Conservation (phyloP, 495 filamentous ascomycete species). For the Filosporella fistucella region DNA sequence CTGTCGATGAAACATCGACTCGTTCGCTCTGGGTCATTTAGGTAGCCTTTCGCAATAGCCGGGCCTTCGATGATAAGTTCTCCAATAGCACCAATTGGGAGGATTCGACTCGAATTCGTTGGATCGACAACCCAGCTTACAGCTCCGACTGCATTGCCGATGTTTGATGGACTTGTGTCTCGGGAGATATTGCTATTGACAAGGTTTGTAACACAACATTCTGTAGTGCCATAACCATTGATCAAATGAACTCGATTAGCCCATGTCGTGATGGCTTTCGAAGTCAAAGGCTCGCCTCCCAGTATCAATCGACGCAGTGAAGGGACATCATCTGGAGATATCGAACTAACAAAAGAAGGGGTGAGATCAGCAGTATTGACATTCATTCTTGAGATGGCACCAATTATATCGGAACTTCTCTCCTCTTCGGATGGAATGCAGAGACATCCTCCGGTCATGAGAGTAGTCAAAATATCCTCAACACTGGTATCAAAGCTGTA, state of each 20-base stretch:
- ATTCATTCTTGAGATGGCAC: slow-evolving; percentile 37
- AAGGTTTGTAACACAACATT: slow-evolving; percentile 20
- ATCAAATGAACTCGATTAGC: slow-evolving; percentile 40
- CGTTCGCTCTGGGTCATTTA: slow-evolving; percentile 21
- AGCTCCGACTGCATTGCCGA: slow-evolving; percentile 35
- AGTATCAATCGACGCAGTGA: slow-evolving; percentile 29
- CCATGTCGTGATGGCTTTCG: slow-evolving; percentile 54
- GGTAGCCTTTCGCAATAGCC: slow-evolving; percentile 44
- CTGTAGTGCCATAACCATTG: slow-evolving; percentile 55
- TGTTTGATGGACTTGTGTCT: not conserved
- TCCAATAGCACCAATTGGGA: slow-evolving; percentile 53
- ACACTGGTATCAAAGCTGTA: not conserved
- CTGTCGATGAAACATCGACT: slow-evolving; percentile 23
- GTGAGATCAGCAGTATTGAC: slow-evolving; percentile 23
- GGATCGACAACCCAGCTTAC: slow-evolving; percentile 54
- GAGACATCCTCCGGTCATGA: not conserved
- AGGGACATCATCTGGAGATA: slow-evolving; percentile 35
- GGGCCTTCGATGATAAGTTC: slow-evolving; percentile 59
- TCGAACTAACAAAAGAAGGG: slow-evolving; percentile 16
- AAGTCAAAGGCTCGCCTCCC: slow-evolving; percentile 51
- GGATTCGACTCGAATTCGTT: slow-evolving; percentile 40
- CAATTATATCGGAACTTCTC: slow-evolving; percentile 43
- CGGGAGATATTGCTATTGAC: slow-evolving; percentile 32
- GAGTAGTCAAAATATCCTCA: not conserved
- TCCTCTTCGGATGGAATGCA: slow-evolving; percentile 26